These are phyloP conservation scores for Xylaria palmicola DNA, from an alignment of 495 filamentous ascomycete species.

Conservation along the genomic window DNA sequence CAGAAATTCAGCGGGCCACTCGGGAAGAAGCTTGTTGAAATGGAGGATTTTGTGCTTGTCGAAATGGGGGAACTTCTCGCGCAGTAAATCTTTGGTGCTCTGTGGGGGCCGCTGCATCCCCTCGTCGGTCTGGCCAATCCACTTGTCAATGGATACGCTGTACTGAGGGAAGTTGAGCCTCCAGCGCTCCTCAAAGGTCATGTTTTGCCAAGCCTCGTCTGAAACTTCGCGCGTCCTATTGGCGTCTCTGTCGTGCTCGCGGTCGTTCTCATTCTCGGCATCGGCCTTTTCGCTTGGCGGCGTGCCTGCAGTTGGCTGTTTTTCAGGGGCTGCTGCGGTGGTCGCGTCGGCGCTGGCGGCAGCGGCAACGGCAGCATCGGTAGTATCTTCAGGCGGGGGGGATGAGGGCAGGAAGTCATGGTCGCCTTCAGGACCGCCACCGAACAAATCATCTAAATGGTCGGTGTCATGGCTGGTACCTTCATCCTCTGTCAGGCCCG, in stretches of 20 bases:
- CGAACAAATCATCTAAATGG: constrained; percentile 49
- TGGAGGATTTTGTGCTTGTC: constrained; percentile 60
- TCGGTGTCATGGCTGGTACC: constrained; percentile 45
- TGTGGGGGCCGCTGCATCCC: constrained; percentile 50
- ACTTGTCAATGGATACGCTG: constrained; percentile 25
- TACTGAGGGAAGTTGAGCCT: constrained; percentile 28
- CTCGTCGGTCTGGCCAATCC: constrained; percentile 42
- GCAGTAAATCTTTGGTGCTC: constrained; percentile 65
- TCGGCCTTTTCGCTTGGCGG: background rate
- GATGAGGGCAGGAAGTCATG: constrained; percentile 33
- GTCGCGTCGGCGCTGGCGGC: constrained; percentile 15
- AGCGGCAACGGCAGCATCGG: constrained; percentile 1
- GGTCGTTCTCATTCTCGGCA: constrained; percentile 5
- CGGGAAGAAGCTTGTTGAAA: constrained; percentile 73
- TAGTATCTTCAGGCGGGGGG: constrained; percentile 34
- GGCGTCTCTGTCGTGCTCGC: background rate
- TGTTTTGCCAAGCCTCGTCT: constrained; percentile 31
- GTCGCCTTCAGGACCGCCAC: constrained; percentile 34
- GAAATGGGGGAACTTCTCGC: constrained; percentile 68
- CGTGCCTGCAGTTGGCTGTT: background rate
- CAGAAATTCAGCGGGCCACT: constrained; percentile 67
- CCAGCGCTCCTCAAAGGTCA: constrained; percentile 49
- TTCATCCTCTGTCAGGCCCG: constrained; percentile 49
- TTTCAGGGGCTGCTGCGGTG: constrained; percentile 13
- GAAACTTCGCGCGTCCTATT: constrained; percentile 22